These are phyloP conservation scores for Mallotus repandus DNA, from an alignment of 441 rosid species.

Conservation along the genomic window DNA sequence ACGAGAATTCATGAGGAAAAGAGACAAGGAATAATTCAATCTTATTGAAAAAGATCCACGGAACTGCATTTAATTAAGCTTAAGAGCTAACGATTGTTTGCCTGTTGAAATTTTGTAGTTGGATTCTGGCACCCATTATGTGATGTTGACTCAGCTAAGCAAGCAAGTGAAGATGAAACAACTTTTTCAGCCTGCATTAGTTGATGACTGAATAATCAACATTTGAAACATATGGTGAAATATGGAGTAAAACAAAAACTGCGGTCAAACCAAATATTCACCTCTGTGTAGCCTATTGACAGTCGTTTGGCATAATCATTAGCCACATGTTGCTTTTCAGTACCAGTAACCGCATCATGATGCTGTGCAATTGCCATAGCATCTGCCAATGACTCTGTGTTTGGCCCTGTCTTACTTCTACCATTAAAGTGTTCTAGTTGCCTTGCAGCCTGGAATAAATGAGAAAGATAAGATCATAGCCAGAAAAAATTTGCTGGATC, in stretches of 20 bases:
- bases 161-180: constrained; percentile 79
- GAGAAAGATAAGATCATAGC: constrained; percentile 17
- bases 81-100: constrained; percentile 29
- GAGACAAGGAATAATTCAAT: not conserved
- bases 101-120: constrained; percentile 71
- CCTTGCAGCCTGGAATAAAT: constrained; percentile 72
- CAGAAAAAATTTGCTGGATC: constrained; percentile 11
- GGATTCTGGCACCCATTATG: constrained; percentile 35
- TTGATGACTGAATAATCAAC: constrained; percentile 11
- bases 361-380: constrained; percentile 96
- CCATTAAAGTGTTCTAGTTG: constrained; percentile 92
- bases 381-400: constrained; percentile 84
- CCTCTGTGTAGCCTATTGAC: constrained; percentile 87
- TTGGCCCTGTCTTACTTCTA: constrained; percentile 63
- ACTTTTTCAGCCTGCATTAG: constrained; percentile 81
- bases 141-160: constrained; percentile 54
- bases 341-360: constrained; percentile 97
- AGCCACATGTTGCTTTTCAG: constrained; percentile 96
- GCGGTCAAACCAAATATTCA: constrained; percentile 28
- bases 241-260: constrained; percentile 6
- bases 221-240: constrained; percentile 11
- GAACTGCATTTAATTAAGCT: constrained; percentile 1
- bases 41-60: not conserved
- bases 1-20: constrained; percentile 4
- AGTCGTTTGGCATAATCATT: constrained; percentile 91